A percentile compares a stretch with the other conserved stretches of the same genome.
Conservation (phyloP, 768 basidiomycete species). For the Rhizopogon salebrosus region DNA sequence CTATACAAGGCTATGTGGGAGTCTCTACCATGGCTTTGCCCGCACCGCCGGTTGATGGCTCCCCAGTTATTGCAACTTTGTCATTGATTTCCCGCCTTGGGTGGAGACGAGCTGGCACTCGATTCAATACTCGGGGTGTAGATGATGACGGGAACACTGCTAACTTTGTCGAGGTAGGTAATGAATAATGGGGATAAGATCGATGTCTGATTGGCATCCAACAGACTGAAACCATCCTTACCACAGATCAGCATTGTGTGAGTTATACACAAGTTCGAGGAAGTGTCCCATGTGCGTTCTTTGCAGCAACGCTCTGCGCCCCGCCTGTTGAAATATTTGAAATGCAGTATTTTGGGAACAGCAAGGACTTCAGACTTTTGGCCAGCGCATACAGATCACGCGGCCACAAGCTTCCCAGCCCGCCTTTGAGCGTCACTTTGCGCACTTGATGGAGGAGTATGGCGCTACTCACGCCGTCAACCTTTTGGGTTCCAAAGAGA, state of each 20-base stretch:
- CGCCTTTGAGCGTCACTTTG: constrained; percentile 93
- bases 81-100: constrained; percentile 83
- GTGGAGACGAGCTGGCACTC: constrained; percentile 93
- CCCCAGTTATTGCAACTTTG: constrained; percentile 68
- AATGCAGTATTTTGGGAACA: constrained; percentile 95
- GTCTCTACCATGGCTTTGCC: constrained; percentile 74
- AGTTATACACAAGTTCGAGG: constrained; percentile 95
- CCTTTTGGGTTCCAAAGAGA: constrained; percentile 87
- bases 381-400: constrained; percentile 91
- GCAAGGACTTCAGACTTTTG: constrained; percentile 91
- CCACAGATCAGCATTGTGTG: constrained; percentile 80
- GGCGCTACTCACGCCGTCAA: constrained; percentile 84
- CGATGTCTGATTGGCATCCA: constrained; percentile 4
- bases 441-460: constrained; percentile 83
- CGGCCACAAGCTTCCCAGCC: constrained; percentile 95
- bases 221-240: constrained; percentile 88
- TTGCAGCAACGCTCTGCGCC: background rate
- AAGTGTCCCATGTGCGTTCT: constrained; percentile 82
- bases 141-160: constrained; percentile 94
- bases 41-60: constrained; percentile 68
- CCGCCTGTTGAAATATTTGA: constrained; percentile 8
- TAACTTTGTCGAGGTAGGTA: constrained; percentile 88
- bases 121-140: constrained; percentile 95
- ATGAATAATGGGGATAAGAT: constrained; percentile 1
- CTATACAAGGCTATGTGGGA: constrained; percentile 93